These are phyloP conservation scores for Thalassia testudinum DNA, from an alignment of 116 monocot genomes.

Conservation along the genomic window DNA sequence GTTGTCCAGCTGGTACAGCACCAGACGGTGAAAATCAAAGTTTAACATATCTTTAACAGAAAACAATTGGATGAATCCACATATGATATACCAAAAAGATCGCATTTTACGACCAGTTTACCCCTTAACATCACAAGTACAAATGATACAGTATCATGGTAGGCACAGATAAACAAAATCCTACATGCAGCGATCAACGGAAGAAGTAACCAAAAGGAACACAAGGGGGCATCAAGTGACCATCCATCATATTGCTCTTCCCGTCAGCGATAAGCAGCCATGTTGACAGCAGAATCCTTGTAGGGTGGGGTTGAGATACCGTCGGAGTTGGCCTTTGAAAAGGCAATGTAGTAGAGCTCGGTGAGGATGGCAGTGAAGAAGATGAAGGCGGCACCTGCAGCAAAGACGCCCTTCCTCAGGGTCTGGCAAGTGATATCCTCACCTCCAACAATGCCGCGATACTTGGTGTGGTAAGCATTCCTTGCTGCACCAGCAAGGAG, in stretches of 20 bases:
- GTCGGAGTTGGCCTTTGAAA: conserved; percentile 22
- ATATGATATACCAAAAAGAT: no score
- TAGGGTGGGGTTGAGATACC: background rate
- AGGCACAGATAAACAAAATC: no score
- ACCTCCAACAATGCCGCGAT: conserved; percentile 15
- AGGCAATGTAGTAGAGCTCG: conserved; percentile 34
- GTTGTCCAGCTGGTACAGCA: no score
- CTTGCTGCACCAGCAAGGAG: conserved; percentile 68
- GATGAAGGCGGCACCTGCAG: conserved; percentile 58
- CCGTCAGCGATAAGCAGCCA: conserved; percentile 22
- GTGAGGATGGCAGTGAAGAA: conserved; percentile 57
- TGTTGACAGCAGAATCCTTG: conserved; percentile 21
- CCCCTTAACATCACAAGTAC: no score
- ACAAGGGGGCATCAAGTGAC: no score
- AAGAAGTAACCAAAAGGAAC: no score
- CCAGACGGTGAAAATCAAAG: no score
- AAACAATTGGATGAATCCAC: no score
- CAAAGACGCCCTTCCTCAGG: conserved; percentile 62
- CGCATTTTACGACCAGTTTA: no score
- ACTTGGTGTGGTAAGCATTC: conserved; percentile 75
- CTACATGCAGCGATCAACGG: no score
- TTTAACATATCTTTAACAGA: no score
- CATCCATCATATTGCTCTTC: background rate
- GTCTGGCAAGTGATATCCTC: conserved; percentile 37
- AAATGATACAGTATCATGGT: no score